Conservation (phyloP, 2,329 filamentous ascomycete species). For the Fusarium vanettenii region DNA sequence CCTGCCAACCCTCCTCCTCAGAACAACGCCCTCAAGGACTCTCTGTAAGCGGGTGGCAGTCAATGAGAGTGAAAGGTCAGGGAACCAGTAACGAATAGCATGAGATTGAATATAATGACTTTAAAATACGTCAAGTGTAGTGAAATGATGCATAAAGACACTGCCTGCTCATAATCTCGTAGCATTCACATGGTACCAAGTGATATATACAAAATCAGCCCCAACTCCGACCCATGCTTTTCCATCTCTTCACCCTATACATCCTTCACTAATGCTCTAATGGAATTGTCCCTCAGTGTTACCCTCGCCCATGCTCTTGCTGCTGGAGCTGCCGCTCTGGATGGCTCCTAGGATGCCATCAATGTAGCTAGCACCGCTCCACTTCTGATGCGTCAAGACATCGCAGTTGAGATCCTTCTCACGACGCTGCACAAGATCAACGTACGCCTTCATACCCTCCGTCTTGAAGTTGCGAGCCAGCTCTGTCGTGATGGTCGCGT, state of each 20-base stretch:
- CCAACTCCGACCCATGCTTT: slow-evolving; percentile 44
- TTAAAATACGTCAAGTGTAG: background rate
- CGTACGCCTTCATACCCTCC: slow-evolving; percentile 96
- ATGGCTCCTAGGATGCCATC: slow-evolving; percentile 92
- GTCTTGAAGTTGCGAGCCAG: slow-evolving; percentile 85
- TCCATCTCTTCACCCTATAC: slow-evolving; percentile 19
- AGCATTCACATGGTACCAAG: slow-evolving; percentile 27
- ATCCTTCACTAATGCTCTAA: slow-evolving; percentile 31
- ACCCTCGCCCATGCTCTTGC: slow-evolving; percentile 93
- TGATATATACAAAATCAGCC: slow-evolving; percentile 25
- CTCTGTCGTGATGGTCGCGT: slow-evolving; percentile 75
- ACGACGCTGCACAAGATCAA: slow-evolving; percentile 87
- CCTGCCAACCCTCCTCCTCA: slow-evolving; percentile 63
- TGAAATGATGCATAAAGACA: background rate
- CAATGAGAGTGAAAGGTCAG: background rate
- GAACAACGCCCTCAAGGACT: slow-evolving; percentile 69
- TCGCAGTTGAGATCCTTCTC: slow-evolving; percentile 94
- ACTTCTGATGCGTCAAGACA: slow-evolving; percentile 95
- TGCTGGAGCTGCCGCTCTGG: slow-evolving; percentile 89
- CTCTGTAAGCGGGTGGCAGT: slow-evolving; percentile 43
- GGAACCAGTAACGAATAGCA: slow-evolving; percentile 30
- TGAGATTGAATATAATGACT: slow-evolving; percentile 28
- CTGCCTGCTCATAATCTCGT: background rate
- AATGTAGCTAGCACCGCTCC: slow-evolving; percentile 77
- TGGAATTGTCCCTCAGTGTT: slow-evolving; percentile 83